phyloP scores from a whole-genome alignment of 2,329 filamentous ascomycete species.

The Zymoseptoria brevis region DNA sequence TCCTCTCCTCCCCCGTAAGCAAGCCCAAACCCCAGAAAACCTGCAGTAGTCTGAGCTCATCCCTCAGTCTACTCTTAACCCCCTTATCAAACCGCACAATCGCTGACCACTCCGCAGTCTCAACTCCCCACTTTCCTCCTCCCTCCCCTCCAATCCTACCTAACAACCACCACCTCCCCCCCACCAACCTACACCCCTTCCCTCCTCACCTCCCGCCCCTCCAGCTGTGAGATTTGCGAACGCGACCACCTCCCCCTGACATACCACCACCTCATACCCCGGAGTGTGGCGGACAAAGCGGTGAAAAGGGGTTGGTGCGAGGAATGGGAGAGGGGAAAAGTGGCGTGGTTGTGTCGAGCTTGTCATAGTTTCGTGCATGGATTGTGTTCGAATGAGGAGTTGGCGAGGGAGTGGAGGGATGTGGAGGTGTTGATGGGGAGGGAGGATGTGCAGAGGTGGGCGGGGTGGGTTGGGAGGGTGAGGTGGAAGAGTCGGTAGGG shows the following conservation, averaged over 20 bases:
- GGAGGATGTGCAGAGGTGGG: constrained; percentile 65
- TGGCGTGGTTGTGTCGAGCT: constrained; percentile 78
- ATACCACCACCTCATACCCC: constrained; percentile 83
- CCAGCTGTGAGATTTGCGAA: constrained; percentile 67
- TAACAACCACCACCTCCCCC: constrained; percentile 48
- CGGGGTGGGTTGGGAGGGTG: constrained; percentile 62
- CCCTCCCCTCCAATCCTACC: constrained; percentile 56
- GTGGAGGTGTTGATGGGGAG: constrained; percentile 62
- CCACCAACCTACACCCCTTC: constrained; percentile 54
- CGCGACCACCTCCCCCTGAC: constrained; percentile 67
- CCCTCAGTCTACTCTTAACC: too few relatives aligned
- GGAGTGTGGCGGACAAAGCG: constrained; percentile 65
- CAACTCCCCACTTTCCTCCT: constrained; percentile 50
- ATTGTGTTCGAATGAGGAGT: constrained; percentile 65
- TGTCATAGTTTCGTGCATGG: constrained; percentile 79
- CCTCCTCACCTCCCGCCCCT: constrained; percentile 39
- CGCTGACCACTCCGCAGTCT: constrained; percentile 13
- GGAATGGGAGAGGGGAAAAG: constrained; percentile 65
- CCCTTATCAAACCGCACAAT: too few relatives aligned
- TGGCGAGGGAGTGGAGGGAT: constrained; percentile 65
- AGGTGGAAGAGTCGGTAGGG: constrained; percentile 59
- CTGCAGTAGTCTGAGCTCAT: too few relatives aligned
- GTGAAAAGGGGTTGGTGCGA: constrained; percentile 72
- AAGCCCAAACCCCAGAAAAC: too few relatives aligned
- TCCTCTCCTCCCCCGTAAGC: constrained; percentile 42